Base-by-base conservation (phyloP, 306 rosid genomes). In the Malus sylvestris region DNA sequence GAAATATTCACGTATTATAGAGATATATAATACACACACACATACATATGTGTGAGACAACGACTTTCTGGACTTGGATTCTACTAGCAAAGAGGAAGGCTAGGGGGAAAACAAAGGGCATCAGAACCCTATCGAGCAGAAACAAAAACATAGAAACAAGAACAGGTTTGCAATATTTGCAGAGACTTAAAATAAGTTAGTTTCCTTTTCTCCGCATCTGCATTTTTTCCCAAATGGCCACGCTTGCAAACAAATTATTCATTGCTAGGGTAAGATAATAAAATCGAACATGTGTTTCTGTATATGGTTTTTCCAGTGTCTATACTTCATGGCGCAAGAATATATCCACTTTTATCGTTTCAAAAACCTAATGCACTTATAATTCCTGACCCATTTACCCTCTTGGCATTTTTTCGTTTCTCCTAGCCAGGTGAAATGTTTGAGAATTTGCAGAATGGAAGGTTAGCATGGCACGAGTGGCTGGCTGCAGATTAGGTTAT, bases 71-170 rank as follows among this genome's bases (percentile, higher is more conserved):
- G 40, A 27, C 70, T 25, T 46, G 61, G 78, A 29, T 74, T 22
- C 61, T 45, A 62, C 46, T 9, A 14, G 32, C 30, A 64, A 74
- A 45, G 30, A 61, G 70, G 35, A 22, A 29, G 45, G 25, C 58
- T 8, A 23, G 7, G 30, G 30, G 61, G 61, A 45, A 74, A 62
- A 70, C 60, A 74, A 74, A 45, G 33, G 70, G 51, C 67, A 74
- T 74, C 61, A 22, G 59, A 74, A 69, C 44, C 45, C 45, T 11
- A 62, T 2, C 22, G 45, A 42, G 46, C n/a, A 45, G 45, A 74
- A 64, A 44, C 78, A 74, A 74, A 52, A 44, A 70, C 44, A 74
- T 74, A 30, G 45, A 29, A 44, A 74, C 78, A 74, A 74, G 46
- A 29, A 20, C 29, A 73, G 15, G 77, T 73, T 62, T 74, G 70